Conservation (phyloP, 208 protist genomes). For the Naegleria fowleri region DNA sequence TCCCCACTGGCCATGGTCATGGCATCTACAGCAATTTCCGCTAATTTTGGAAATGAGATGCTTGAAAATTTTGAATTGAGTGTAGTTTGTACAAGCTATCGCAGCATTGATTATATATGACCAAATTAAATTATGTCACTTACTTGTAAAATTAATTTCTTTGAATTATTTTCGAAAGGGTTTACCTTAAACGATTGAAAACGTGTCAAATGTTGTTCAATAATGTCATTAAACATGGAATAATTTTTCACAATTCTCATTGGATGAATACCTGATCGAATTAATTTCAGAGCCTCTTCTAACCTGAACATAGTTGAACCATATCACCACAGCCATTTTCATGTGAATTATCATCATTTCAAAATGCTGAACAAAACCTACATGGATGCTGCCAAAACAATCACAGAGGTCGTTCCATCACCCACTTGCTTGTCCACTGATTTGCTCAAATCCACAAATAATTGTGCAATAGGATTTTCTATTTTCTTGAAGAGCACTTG, state of each 20-base stretch:
- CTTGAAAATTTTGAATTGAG: not conserved
- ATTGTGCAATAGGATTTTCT: not conserved
- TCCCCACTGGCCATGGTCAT: not conserved
- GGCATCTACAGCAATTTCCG: not conserved
- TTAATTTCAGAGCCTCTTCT: not conserved
- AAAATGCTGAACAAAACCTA: no score
- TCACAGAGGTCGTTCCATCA: conserved; percentile 98
- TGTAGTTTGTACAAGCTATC: not conserved
- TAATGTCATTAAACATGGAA: not conserved
- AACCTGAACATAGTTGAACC: no score
- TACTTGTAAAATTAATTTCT: not conserved
- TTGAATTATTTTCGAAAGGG: not conserved
- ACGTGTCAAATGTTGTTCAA: not conserved
- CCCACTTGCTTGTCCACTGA: conserved; percentile 98
- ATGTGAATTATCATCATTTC: not conserved
- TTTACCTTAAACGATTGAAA: not conserved
- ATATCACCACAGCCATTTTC: no score
- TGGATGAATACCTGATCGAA: not conserved
- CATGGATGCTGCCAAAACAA: conserved; percentile 84
- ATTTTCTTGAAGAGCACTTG: not conserved
- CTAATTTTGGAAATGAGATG: not conserved
- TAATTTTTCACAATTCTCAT: not conserved
- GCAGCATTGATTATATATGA: not conserved
- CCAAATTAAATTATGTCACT: not conserved
- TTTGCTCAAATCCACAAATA: conserved; percentile 86